Percentiles rank a stretch among this genome's conserved stretches.
Evolutionary conservation across 352 stramenopile genomes (phyloP).

Genomic region (Elongisporangium senticosum): DNA sequence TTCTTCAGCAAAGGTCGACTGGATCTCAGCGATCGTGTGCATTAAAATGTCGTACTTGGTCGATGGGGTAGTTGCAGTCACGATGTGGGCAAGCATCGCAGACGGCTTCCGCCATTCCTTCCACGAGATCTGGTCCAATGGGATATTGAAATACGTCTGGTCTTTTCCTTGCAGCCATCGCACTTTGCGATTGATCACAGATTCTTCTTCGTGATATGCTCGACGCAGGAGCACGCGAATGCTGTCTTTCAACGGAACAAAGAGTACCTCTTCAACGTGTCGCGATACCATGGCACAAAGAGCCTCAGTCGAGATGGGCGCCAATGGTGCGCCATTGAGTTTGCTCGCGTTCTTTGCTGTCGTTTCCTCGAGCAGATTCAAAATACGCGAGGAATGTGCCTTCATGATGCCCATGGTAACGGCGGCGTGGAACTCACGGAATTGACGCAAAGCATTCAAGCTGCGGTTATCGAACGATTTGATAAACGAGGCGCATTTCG

Average conservation of each 20-base stretch:
- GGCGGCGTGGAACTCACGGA: constrained; percentile 56
- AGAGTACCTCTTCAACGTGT: constrained; percentile 82
- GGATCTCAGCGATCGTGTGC: constrained; percentile 70
- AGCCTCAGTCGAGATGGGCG: constrained; percentile 42
- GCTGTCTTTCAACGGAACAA: constrained; percentile 53
- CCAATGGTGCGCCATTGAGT: constrained; percentile 13
- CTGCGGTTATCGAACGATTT: constrained; percentile 47
- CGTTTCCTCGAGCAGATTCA: constrained; percentile 42
- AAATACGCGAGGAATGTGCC: constrained; percentile 58
- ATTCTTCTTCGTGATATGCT: constrained; percentile 69
- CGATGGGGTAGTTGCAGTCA: constrained; percentile 40
- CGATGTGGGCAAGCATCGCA: constrained; percentile 61
- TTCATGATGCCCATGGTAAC: constrained; percentile 62
- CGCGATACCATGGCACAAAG: constrained; percentile 56
- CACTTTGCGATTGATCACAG: constrained; percentile 76
- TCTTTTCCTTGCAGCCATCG: constrained; percentile 89
- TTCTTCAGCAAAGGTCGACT: constrained; percentile 70
- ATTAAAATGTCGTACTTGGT: constrained; percentile 79
- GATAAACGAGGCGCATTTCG: constrained; percentile 65
- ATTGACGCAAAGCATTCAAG: constrained; percentile 33
- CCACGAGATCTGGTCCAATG: constrained; percentile 72
- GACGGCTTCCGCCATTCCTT: constrained; percentile 81
- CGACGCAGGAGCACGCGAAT: constrained; percentile 55
- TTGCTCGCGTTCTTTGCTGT: constrained; percentile 19
- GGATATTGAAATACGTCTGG: constrained; percentile 87